Conservation (phyloP, 208 protist species). For the Wallacemonas sp. region DNA sequence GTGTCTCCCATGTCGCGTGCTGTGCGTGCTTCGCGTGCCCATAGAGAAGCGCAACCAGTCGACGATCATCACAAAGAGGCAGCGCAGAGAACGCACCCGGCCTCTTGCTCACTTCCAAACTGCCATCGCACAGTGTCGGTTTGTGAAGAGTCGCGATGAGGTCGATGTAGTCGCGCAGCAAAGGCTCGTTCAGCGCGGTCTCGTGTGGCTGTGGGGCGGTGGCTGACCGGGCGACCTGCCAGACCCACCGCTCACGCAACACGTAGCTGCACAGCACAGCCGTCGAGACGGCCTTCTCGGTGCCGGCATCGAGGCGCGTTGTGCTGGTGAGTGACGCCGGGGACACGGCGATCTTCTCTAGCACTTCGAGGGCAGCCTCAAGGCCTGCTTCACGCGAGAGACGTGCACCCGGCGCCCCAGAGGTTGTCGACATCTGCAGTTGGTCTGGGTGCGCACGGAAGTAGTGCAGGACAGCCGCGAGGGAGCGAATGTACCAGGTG, state of each 20-base stretch:
- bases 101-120: too few relatives aligned
- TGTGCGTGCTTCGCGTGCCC: too few relatives aligned
- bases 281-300: neutral
- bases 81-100: too few relatives aligned
- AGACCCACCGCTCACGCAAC: constrained; percentile 6
- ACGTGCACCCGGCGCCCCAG: neutral
- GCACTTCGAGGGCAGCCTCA: neutral
- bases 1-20: too few relatives aligned
- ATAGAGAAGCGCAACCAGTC: too few relatives aligned
- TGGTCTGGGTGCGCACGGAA: constrained; percentile 16
- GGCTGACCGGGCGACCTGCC: neutral
- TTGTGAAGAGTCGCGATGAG: neutral
- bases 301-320: too few relatives aligned
- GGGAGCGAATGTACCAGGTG: constrained; percentile 17
- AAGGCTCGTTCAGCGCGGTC: neutral
- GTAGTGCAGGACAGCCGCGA: constrained; percentile 21
- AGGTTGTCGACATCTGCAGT: constrained; percentile 12
- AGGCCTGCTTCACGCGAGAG: neutral
- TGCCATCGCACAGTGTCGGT: neutral
- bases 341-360: neutral
- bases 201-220: neutral
- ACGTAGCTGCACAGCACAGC: constrained; percentile 1
- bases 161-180: neutral
- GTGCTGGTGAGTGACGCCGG: neutral
- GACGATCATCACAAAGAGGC: too few relatives aligned